A percentile compares a stretch with the other conserved stretches of the same genome.
phyloP scores from a whole-genome alignment of 371 early-diverging fungal genomes.

The Chytridiales sp. region DNA sequence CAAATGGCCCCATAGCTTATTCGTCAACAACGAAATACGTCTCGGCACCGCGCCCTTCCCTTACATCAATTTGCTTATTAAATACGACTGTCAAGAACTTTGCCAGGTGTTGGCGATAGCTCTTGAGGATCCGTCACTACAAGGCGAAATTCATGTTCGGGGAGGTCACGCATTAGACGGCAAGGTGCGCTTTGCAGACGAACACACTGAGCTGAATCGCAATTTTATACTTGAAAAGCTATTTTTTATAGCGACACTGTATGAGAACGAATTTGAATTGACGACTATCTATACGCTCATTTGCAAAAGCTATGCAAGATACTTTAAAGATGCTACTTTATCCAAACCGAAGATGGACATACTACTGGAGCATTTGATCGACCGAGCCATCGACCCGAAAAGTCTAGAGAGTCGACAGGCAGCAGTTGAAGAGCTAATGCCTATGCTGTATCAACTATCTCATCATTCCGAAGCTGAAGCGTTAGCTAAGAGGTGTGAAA shows the following conservation, averaged over 20 bases:
- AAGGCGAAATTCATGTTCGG: conserved; percentile 55
- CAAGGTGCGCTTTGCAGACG: conserved; percentile 47
- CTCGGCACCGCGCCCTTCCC: conserved; percentile 65
- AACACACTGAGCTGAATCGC: conserved; percentile 53
- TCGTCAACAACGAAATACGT: conserved; percentile 53
- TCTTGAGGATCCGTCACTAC: conserved; percentile 70
- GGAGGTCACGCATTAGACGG: conserved; percentile 60
- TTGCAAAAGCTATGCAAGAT: conserved; percentile 59
- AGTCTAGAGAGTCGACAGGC: too few relatives aligned
- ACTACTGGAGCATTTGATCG: conserved; percentile 60
- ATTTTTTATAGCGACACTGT: conserved; percentile 52
- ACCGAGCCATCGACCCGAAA: too few relatives aligned
- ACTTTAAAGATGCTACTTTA: conserved; percentile 26
- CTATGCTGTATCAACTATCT: too few relatives aligned
- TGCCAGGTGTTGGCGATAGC: conserved; percentile 64
- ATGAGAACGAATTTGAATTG: not conserved
- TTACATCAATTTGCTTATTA: conserved; percentile 65
- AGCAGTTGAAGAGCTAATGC: conserved; percentile 65
- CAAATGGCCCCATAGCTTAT: conserved; percentile 56
- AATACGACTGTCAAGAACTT: conserved; percentile 66
- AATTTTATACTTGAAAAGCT: conserved; percentile 75
- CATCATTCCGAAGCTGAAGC: conserved; percentile 58
- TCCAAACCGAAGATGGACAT: conserved; percentile 35
- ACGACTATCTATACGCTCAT: not conserved
- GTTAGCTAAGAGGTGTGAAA: conserved; percentile 60